Percentiles rank a stretch among this genome's conserved stretches.
Evolutionary conservation across 1,139 yeast genomes (phyloP).

Genomic region (Pichia sp.): DNA sequence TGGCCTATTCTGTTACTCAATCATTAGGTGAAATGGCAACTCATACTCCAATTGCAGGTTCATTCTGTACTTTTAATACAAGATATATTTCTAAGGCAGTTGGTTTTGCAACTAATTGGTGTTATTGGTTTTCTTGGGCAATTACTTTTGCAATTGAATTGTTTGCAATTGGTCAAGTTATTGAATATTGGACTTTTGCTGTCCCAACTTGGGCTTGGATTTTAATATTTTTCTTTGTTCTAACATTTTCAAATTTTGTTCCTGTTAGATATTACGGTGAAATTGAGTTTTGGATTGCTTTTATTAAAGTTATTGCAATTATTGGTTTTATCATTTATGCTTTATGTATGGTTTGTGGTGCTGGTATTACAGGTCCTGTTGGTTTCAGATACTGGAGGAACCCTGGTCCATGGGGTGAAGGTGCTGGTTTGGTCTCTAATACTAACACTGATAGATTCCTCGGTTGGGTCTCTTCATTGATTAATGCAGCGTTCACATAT

Average conservation of each 20-base stretch:
- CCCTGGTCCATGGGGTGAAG: conserved; percentile 81
- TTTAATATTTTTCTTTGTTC: conserved; percentile 53
- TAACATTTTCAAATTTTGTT: conserved; percentile 48
- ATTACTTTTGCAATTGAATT: conserved; percentile 78
- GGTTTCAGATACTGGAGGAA: conserved; percentile 90
- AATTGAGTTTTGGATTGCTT: conserved; percentile 62
- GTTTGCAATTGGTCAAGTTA: conserved; percentile 71
- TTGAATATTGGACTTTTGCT: conserved; percentile 64
- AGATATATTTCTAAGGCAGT: conserved; percentile 64
- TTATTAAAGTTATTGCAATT: conserved; percentile 50
- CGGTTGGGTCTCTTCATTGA: conserved; percentile 52
- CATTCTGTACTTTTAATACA: conserved; percentile 51
- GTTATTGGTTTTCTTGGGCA: conserved; percentile 86
- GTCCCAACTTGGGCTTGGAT: conserved; percentile 81
- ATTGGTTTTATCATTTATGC: conserved; percentile 47
- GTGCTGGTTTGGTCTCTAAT: conserved; percentile 38
- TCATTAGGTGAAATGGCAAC: conserved; percentile 78
- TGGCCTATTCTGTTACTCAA: conserved; percentile 63
- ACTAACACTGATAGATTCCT: conserved; percentile 50
- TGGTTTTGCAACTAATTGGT: conserved; percentile 79
- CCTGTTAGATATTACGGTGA: conserved; percentile 66
- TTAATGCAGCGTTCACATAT: conserved; percentile 67
- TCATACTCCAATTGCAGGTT: conserved; percentile 65
- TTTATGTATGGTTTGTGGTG: conserved; percentile 39
- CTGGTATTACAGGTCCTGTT: conserved; percentile 47